Conservation (phyloP, 2,329 filamentous ascomycete genomes). For the Calonectria fujianensis region DNA sequence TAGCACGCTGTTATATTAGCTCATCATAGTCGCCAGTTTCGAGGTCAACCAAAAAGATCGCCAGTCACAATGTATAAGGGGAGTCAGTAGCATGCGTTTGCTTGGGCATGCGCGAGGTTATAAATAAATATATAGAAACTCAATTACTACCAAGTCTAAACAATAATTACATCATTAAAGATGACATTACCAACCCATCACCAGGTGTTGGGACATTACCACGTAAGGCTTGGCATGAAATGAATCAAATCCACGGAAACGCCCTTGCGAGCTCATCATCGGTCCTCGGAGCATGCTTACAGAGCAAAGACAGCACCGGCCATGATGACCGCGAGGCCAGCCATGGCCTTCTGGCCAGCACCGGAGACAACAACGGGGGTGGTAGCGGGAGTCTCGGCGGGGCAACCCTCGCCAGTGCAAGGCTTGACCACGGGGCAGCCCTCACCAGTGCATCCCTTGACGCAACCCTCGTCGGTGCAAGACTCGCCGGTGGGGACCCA, state of each 20-base stretch:
- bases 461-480: slow-evolving; percentile 24
- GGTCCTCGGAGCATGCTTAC: slow-evolving; percentile 42
- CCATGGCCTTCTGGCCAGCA: slow-evolving; percentile 51
- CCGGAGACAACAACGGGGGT: slow-evolving; percentile 50
- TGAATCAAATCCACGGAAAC: slow-evolving; percentile 27
- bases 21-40: not conserved
- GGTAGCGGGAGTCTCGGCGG: slow-evolving; percentile 8
- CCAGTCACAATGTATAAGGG: not conserved
- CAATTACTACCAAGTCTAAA: slow-evolving; percentile 39
- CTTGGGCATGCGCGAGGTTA: not conserved
- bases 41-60: not conserved
- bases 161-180: slow-evolving; percentile 29
- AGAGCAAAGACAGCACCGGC: slow-evolving; percentile 53
- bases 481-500: not conserved
- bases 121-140: not conserved
- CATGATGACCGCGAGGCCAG: slow-evolving; percentile 50
- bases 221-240: slow-evolving; percentile 33
- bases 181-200: slow-evolving; percentile 37
- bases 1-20: not conserved
- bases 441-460: too few species aligned
- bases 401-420: slow-evolving; percentile 22
- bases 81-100: not conserved
- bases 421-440: not conserved
- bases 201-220: slow-evolving; percentile 29
- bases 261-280: slow-evolving; percentile 23